Percentiles rank a stretch among this genome's conserved stretches.
phyloP scores from a whole-genome alignment of 108 stramenopile species.

The Cyclostephanos tholiformis region DNA sequence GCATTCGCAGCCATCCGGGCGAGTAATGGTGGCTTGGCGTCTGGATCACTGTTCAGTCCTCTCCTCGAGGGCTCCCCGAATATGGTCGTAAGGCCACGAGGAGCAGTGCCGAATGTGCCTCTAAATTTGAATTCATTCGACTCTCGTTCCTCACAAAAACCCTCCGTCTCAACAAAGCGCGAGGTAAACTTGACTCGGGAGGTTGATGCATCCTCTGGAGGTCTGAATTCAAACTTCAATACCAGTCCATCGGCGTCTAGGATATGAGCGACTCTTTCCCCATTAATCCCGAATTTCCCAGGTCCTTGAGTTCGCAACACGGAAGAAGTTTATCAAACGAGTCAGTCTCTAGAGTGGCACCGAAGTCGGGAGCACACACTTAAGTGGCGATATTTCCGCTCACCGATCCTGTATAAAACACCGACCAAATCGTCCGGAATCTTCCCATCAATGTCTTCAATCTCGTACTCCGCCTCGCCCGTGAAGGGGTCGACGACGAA shows the following conservation, averaged over 20 bases:
- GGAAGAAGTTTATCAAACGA: neutral
- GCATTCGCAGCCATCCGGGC: slow-evolving; percentile 52
- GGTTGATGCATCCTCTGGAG: slow-evolving; percentile 15
- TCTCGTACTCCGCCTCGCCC: slow-evolving; percentile 56
- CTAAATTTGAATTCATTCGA: slow-evolving; percentile 43
- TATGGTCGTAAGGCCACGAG: slow-evolving; percentile 5
- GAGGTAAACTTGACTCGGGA: slow-evolving; percentile 49
- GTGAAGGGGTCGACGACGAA: slow-evolving; percentile 51
- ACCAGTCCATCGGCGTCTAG: slow-evolving; percentile 65
- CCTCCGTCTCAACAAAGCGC: slow-evolving; percentile 55
- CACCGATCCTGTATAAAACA: slow-evolving; percentile 60
- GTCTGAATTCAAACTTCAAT: slow-evolving; percentile 36
- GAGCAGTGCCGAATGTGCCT: slow-evolving; percentile 58
- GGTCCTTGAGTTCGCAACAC: slow-evolving; percentile 14
- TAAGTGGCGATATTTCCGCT: neutral
- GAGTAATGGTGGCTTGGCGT: slow-evolving; percentile 27
- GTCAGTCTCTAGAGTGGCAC: no score
- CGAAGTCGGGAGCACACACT: no score
- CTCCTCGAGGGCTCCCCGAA: slow-evolving; percentile 25
- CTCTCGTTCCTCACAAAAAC: slow-evolving; percentile 41
- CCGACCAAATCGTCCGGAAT: slow-evolving; percentile 59
- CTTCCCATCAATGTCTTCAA: slow-evolving; percentile 53
- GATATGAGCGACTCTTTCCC: slow-evolving; percentile 55
- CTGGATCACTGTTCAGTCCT: slow-evolving; percentile 57
- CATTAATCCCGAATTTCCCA: slow-evolving; percentile 60